Evolutionary conservation across 495 filamentous ascomycete species (phyloP).

Genomic region (Clavariopsis aquatica): DNA sequence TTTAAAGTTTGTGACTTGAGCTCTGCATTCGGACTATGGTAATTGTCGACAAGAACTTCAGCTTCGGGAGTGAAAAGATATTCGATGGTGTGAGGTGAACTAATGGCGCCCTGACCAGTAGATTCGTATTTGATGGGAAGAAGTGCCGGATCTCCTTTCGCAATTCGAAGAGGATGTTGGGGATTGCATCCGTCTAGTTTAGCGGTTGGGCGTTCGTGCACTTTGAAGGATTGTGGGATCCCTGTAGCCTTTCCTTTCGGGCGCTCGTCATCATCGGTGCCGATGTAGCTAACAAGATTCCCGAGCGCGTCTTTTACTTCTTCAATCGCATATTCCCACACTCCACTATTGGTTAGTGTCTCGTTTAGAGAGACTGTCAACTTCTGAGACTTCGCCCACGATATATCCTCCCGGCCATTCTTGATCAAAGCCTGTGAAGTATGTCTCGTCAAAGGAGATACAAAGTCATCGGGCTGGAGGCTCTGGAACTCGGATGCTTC

Average conservation of each 20-base stretch:
- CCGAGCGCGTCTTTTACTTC: slow-evolving; percentile 88
- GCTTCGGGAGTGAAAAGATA: slow-evolving; percentile 71
- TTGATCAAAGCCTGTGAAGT: slow-evolving; percentile 57
- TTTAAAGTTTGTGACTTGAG: slow-evolving; percentile 56
- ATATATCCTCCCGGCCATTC: slow-evolving; percentile 62
- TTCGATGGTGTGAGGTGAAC: slow-evolving; percentile 59
- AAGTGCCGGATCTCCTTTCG: slow-evolving; percentile 65
- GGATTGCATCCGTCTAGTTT: slow-evolving; percentile 73
- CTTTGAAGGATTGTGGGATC: slow-evolving; percentile 74
- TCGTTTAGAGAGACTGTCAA: slow-evolving; percentile 84
- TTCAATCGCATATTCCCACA: slow-evolving; percentile 87
- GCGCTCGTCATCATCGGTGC: slow-evolving; percentile 62
- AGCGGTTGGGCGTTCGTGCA: slow-evolving; percentile 80
- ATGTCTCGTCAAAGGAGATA: slow-evolving; percentile 66
- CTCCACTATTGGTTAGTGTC: slow-evolving; percentile 71
- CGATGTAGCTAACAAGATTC: slow-evolving; percentile 81
- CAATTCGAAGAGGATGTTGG: slow-evolving; percentile 75
- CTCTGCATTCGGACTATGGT: slow-evolving; percentile 58
- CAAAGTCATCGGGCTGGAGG: slow-evolving; percentile 83
- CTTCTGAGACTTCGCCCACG: slow-evolving; percentile 75
- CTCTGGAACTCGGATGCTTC: slow-evolving; percentile 77
- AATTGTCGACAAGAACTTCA: slow-evolving; percentile 63
- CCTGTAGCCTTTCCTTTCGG: slow-evolving; percentile 57
- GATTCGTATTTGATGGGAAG: slow-evolving; percentile 74
- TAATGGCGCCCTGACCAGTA: slow-evolving; percentile 56